Conservation (phyloP, 2,329 filamentous ascomycete genomes). For the Venturiaceae sp. region DNA sequence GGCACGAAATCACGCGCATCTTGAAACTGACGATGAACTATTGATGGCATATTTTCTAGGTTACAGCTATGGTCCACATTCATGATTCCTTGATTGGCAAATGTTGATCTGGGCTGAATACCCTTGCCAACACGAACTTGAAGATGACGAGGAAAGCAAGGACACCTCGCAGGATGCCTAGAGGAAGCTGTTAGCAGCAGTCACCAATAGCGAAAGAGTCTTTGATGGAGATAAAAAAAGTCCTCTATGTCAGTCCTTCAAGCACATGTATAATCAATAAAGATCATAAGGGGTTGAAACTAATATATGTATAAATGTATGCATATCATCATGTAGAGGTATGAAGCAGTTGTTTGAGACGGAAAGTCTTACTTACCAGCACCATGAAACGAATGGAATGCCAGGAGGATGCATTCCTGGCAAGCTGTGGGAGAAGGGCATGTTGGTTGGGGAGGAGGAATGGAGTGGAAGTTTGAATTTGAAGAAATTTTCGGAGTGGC, state of each 20-base stretch:
- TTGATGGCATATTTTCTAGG: too few relatives aligned
- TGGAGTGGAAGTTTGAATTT: background rate
- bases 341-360: background rate
- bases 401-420: background rate
- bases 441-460: background rate
- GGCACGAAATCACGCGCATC: too few relatives aligned
- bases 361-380: background rate
- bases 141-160: too few relatives aligned
- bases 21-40: too few relatives aligned
- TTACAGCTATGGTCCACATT: too few relatives aligned
- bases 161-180: background rate
- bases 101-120: background rate
- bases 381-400: background rate
- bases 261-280: slow-evolving; percentile 5
- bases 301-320: slow-evolving; percentile 2
- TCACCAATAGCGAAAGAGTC: background rate
- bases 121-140: too few relatives aligned
- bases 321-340: slow-evolving; percentile 1
- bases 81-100: too few relatives aligned
- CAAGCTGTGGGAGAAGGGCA: background rate
- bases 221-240: background rate
- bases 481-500: background rate
- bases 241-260: slow-evolving; percentile 2
- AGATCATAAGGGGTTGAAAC: slow-evolving; percentile 7
- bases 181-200: background rate